phyloP scores from a whole-genome alignment of 768 basidiomycete species.

The Lactarius evosmus region DNA sequence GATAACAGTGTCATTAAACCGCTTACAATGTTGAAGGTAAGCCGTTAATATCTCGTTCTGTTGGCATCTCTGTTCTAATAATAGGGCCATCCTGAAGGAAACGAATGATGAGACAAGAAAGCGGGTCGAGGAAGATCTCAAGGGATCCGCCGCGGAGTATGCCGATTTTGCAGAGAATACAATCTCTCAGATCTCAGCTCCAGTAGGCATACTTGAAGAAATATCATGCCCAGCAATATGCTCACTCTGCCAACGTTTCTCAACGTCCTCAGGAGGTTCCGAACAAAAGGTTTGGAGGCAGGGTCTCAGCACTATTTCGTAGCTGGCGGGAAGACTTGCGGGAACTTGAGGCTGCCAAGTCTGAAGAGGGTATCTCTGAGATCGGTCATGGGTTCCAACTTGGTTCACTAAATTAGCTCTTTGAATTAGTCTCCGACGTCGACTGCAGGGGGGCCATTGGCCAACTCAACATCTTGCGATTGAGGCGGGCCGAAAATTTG shows the following conservation, averaged over 20 bases:
- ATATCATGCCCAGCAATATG: neutral
- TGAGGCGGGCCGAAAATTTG: neutral
- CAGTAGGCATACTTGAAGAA: neutral
- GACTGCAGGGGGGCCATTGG: neutral
- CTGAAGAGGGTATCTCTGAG: neutral
- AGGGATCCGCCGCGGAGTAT: neutral
- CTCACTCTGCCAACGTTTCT: neutral
- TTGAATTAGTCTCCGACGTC: neutral
- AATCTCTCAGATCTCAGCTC: neutral
- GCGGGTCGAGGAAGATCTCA: neutral
- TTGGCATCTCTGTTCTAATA: too few relatives aligned
- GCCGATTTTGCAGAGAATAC: neutral
- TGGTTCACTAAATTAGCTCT: neutral
- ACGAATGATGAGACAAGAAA: neutral
- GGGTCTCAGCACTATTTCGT: neutral
- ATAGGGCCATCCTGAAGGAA: neutral
- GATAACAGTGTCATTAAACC: neutral
- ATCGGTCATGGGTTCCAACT: neutral
- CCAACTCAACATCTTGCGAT: neutral
- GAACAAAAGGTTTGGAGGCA: neutral
- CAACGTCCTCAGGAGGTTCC: neutral
- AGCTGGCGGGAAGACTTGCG: neutral
- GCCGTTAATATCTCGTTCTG: rapidly evolving
- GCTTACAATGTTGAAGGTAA: neutral
- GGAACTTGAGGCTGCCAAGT: neutral